Conservation (phyloP, 495 filamentous ascomycete species). For the Pseudomonodictys pantanalensis region DNA sequence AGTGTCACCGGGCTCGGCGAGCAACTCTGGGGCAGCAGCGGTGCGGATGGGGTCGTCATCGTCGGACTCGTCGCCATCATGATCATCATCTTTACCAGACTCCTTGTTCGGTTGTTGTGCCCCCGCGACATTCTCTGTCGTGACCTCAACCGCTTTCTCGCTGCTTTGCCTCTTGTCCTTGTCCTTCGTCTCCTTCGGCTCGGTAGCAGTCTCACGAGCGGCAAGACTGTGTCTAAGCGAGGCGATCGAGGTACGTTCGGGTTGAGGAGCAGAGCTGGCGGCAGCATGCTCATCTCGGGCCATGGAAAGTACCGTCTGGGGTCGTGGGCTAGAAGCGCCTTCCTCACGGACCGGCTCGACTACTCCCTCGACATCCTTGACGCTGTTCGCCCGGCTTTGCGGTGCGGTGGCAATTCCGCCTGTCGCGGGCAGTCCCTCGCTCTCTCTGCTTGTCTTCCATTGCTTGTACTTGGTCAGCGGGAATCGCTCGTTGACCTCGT, state of each 20-base stretch:
- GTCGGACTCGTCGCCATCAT: constrained; percentile 61
- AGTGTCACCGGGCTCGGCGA: constrained; percentile 85
- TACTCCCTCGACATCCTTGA: constrained; percentile 61
- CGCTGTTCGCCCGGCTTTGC: constrained; percentile 63
- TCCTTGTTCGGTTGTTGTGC: constrained; percentile 20
- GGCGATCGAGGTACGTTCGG: background rate
- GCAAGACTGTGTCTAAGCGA: constrained; percentile 3
- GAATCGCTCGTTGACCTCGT: constrained; percentile 97
- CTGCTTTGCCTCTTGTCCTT: background rate
- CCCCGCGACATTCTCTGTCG: constrained; percentile 23
- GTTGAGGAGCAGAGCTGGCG: constrained; percentile 12
- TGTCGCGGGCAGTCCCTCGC: constrained; percentile 75
- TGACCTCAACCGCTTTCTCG: constrained; percentile 10
- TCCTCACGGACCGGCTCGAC: constrained; percentile 43
- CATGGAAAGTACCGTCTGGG: constrained; percentile 31
- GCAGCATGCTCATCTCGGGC: constrained; percentile 33
- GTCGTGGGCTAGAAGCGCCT: constrained; percentile 33
- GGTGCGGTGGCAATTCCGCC: constrained; percentile 77
- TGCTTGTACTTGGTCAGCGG: constrained; percentile 93
- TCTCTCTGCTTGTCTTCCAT: constrained; percentile 81
- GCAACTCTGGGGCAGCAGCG: constrained; percentile 75
- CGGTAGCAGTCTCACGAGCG: background rate
- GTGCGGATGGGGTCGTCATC: constrained; percentile 84
- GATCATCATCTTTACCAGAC: constrained; percentile 5
- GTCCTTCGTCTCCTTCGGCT: constrained; percentile 2